Base-by-base conservation (phyloP, 106 monocot species). In the Apostasia shenzhenica region DNA sequence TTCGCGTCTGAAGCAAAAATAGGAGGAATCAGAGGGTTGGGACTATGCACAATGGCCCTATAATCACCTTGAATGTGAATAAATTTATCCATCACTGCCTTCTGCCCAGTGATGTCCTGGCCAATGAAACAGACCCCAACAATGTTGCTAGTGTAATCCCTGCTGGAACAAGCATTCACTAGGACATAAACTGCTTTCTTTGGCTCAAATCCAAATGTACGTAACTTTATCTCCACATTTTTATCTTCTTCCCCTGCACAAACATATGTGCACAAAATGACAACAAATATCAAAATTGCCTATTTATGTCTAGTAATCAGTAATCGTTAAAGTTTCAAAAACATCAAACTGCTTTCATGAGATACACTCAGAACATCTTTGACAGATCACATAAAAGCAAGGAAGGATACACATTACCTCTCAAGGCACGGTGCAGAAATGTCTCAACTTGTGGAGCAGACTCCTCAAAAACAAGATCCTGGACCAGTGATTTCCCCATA, bases 51-150 rank as follows among this genome's bases (percentile, higher is more conserved):
- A 61, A 95, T 91, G 46, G 91, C 84, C 61, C 91, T 95, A 61
- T 95, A 95, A 63, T 95, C 95, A 51, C 91, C 88, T 88, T 91
- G 95, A 64, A 95, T 95, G 58, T 88, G 78, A 57, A 91, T 72
- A 63, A 95, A 95, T 72, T 95, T 95, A 82, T 95, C 88, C 91
- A 91, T 91, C 12, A 91, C 85, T 67, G 88, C 76, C 64, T 88
- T 95, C 69, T 95, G 95, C 54, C 80, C 86, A 54, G 95, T 95
- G 13, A 95, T 77, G 81, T 95, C 95, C 78, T 95, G 95, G 43
- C 88, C 95, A 57, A 95, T 66, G 65, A 95, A 95, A 64, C 95
- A 91, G n/a, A 86, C 91, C 45, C 95, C 95, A 42, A 95, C 91
- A 45, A 95, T 86, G 46, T 80, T 84, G 65, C 78, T 74, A 10